These are phyloP conservation scores for Verticillium klebahnii DNA, from an alignment of 2,329 filamentous ascomycete genomes.

Conservation along the genomic window DNA sequence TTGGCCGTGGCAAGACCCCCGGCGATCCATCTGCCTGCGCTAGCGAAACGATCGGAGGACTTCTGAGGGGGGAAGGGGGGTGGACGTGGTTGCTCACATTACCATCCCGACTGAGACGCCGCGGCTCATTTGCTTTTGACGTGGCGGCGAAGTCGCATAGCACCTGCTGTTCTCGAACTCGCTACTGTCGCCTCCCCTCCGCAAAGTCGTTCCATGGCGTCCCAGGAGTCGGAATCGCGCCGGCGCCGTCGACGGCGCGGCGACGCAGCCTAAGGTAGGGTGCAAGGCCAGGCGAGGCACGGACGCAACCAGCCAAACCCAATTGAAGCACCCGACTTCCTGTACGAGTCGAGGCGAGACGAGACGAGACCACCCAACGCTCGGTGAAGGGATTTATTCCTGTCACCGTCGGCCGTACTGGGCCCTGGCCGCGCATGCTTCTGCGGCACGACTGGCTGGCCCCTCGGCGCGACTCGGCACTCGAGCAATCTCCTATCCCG, in stretches of 20 bases:
- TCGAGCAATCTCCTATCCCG: background rate
- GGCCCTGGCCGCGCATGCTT: background rate
- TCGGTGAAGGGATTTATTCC: background rate
- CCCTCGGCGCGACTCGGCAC: background rate
- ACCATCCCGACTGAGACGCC: background rate
- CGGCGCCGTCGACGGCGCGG: background rate
- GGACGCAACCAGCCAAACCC: background rate
- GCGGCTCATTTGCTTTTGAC: background rate
- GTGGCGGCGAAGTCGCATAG: background rate
- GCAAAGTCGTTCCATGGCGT: background rate
- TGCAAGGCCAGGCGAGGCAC: background rate
- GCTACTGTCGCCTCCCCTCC: background rate
- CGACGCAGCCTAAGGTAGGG: background rate
- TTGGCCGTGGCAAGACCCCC: conserved; percentile 1
- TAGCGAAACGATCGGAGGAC: conserved; percentile 1
- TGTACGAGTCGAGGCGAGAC: background rate
- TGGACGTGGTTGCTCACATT: background rate
- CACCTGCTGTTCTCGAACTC: background rate
- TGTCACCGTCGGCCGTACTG: background rate
- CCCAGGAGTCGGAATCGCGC: background rate
- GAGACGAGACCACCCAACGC: background rate
- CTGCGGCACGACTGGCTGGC: background rate
- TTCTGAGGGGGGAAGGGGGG: background rate
- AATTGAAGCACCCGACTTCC: background rate
- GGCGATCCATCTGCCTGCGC: background rate